phyloP scores from a whole-genome alignment of 2,329 filamentous ascomycete species.

The Atkinsonella hypoxylon region DNA sequence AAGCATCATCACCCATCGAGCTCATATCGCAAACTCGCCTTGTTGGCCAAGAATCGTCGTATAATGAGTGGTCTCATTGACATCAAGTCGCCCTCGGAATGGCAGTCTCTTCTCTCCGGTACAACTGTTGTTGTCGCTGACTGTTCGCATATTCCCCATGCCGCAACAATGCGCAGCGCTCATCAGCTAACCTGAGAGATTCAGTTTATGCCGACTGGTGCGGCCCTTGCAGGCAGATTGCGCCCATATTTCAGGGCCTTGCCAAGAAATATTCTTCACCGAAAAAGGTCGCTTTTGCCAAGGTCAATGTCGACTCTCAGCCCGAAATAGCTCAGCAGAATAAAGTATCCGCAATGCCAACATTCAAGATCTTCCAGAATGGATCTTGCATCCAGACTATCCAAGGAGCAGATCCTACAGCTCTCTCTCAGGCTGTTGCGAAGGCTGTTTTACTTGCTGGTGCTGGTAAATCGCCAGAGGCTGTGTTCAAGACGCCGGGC shows the following conservation, averaged over 20 bases:
- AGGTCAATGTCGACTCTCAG: constrained; percentile 14
- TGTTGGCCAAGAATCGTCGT: constrained; percentile 1
- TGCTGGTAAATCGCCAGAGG: constrained; percentile 29
- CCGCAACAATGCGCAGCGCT: neutral
- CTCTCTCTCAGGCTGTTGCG: constrained; percentile 64
- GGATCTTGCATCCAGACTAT: constrained; percentile 63
- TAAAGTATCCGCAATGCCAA: constrained; percentile 77
- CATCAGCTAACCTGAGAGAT: constrained; percentile 38
- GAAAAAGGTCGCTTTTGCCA: constrained; percentile 13
- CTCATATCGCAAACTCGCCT: neutral
- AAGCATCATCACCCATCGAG: neutral
- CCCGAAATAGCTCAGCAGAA: constrained; percentile 47
- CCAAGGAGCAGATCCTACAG: constrained; percentile 66
- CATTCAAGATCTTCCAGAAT: constrained; percentile 82
- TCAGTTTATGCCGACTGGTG: constrained; percentile 54
- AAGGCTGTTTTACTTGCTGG: constrained; percentile 48
- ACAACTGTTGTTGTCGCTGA: constrained; percentile 78
- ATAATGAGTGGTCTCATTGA: constrained; percentile 35
- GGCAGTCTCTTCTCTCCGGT: constrained; percentile 57
- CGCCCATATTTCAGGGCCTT: constrained; percentile 40
- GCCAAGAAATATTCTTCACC: constrained; percentile 13
- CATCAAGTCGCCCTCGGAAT: constrained; percentile 58
- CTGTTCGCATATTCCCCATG: constrained; percentile 46
- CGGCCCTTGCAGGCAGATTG: constrained; percentile 36
- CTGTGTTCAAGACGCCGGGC: constrained; percentile 39